Evolutionary conservation across 441 rosid genomes (phyloP).

Genomic region (Populus hybrid): DNA sequence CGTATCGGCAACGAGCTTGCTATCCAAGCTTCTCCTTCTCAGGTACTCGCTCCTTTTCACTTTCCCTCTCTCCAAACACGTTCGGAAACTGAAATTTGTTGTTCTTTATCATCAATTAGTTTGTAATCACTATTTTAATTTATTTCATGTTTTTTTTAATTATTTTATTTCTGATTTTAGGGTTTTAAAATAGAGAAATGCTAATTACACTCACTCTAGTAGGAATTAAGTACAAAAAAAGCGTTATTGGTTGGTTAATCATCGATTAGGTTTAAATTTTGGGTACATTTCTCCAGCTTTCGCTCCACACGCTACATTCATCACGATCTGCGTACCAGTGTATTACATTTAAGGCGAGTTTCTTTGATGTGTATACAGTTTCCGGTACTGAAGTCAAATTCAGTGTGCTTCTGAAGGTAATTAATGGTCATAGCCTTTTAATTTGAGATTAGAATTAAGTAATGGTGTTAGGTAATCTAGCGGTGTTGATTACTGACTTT

Average conservation of each 20-base stretch:
- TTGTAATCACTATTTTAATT: no score
- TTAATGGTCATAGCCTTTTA: neutral
- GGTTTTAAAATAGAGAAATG: neutral
- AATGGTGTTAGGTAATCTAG: neutral
- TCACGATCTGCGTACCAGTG: slow-evolving; percentile 77
- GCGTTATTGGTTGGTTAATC: neutral
- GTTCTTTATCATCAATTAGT: neutral
- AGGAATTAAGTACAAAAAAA: no score
- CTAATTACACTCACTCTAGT: neutral
- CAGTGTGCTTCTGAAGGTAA: slow-evolving; percentile 79
- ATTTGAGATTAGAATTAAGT: neutral
- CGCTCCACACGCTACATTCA: slow-evolving; percentile 64
- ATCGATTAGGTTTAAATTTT: neutral
- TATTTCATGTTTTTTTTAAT: no score
- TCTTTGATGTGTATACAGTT: slow-evolving; percentile 62
- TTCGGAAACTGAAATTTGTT: neutral
- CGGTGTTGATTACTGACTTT: slow-evolving; percentile 5
- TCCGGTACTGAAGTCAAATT: slow-evolving; percentile 59
- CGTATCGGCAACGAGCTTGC: slow-evolving; percentile 86
- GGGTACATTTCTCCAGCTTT: slow-evolving; percentile 35
- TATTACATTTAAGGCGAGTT: slow-evolving; percentile 51
- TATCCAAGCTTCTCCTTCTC: slow-evolving; percentile 64
- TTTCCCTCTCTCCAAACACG: neutral
- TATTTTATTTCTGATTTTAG: neutral
- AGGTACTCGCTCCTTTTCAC: slow-evolving; percentile 29